Evolutionary conservation across 257 asterid genomes (phyloP).

Genomic region (Solanum pennellii): DNA sequence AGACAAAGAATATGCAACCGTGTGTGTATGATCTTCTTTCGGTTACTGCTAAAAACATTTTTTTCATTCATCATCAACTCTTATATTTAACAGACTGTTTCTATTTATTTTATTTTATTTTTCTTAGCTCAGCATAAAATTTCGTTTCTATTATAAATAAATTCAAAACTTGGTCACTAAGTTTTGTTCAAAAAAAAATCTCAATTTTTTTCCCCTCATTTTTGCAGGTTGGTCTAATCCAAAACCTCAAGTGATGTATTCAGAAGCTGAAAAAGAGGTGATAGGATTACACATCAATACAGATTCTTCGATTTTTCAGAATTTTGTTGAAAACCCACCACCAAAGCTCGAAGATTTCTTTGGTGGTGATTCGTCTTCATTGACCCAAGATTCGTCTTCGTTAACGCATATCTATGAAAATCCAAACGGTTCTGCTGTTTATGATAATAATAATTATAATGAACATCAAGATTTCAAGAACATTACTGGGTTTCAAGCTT

Average conservation of each 20-base stretch:
- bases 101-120: neutral
- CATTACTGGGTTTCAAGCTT: slow-evolving; percentile 52
- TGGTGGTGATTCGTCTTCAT: slow-evolving; percentile 60
- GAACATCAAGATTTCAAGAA: slow-evolving; percentile 48
- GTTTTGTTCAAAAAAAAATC: neutral
- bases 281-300: slow-evolving; percentile 5
- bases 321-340: slow-evolving; percentile 45
- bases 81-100: neutral
- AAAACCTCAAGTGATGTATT: slow-evolving; percentile 26
- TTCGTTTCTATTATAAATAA: neutral
- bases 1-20: slow-evolving; percentile 42
- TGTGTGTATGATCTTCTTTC: slow-evolving; percentile 11
- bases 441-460: slow-evolving; percentile 20
- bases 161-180: neutral
- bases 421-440: slow-evolving; percentile 12
- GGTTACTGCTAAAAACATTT: slow-evolving; percentile 8
- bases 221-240: slow-evolving; percentile 47
- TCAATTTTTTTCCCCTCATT: neutral
- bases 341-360: slow-evolving; percentile 89
- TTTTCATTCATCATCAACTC: neutral
- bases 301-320: slow-evolving; percentile 14
- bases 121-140: neutral
- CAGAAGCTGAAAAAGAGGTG: slow-evolving; percentile 16
- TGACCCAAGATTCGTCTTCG: slow-evolving; percentile 29
- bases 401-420: slow-evolving; percentile 31